Conservation (phyloP, 2,329 filamentous ascomycete genomes). For the Aspergillus quadricinctus region DNA sequence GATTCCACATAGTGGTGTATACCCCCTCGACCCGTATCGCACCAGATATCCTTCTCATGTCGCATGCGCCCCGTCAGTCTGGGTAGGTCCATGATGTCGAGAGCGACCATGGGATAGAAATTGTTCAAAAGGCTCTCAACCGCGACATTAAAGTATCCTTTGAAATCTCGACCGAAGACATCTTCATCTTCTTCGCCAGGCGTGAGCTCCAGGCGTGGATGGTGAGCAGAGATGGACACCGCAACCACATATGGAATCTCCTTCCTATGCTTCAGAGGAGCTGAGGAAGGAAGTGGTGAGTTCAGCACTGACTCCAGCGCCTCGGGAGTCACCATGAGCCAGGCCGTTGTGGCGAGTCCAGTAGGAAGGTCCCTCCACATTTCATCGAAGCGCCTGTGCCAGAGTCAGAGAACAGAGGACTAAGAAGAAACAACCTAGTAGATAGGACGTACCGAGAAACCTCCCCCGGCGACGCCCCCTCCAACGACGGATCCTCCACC, state of each 20-base stretch:
- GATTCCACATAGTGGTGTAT: not conserved
- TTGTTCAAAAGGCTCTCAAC: not conserved
- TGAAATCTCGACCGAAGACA: not conserved
- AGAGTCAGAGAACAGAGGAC: not conserved
- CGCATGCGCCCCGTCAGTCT: not conserved
- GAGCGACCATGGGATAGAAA: not conserved
- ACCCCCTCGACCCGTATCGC: not conserved
- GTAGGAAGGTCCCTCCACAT: not conserved
- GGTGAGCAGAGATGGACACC: not conserved
- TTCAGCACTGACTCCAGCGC: not conserved
- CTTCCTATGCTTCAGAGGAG: not conserved
- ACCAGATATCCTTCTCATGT: not conserved
- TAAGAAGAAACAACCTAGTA: no score
- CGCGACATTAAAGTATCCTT: not conserved
- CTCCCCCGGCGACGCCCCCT: not conserved
- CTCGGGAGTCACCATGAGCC: not conserved
- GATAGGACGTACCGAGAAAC: not conserved
- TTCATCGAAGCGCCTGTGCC: not conserved
- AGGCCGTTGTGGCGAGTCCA: not conserved
- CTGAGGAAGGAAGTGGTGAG: not conserved
- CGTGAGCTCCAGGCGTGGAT: not conserved
- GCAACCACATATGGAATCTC: not conserved
- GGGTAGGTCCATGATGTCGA: not conserved
- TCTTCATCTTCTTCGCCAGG: not conserved
- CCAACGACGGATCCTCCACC: not conserved